A percentile compares a stretch with the other conserved stretches of the same genome.
Conservation (phyloP, 2,329 filamentous ascomycete species). For the Alternaria burnsii region DNA sequence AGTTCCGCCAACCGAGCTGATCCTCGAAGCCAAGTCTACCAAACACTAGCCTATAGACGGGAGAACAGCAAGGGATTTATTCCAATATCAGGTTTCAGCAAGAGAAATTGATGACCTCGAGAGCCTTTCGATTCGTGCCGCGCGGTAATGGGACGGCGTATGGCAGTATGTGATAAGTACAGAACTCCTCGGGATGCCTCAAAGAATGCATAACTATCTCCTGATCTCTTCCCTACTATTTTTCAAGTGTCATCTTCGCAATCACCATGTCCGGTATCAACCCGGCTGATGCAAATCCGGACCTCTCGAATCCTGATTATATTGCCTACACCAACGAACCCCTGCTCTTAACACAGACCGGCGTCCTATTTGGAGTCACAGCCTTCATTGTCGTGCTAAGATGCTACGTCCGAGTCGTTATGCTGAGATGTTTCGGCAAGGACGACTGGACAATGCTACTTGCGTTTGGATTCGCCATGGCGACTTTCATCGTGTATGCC, state of each 20-base stretch:
- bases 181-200: background rate
- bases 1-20: background rate
- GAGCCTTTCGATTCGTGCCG: background rate
- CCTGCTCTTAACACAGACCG: slow-evolving; percentile 53
- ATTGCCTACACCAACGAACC: slow-evolving; percentile 48
- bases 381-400: slow-evolving; percentile 52
- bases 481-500: slow-evolving; percentile 44
- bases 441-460: slow-evolving; percentile 60
- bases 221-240: background rate
- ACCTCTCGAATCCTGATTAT: slow-evolving; percentile 16
- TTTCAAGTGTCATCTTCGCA: background rate
- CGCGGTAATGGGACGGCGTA: background rate
- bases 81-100: background rate
- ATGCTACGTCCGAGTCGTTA: slow-evolving; percentile 57
- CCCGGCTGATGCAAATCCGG: background rate
- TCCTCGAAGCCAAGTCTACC: background rate
- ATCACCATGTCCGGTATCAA: background rate
- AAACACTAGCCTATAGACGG: background rate
- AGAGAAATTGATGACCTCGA: background rate
- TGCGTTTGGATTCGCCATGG: slow-evolving; percentile 37
- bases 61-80: background rate
- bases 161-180: background rate
- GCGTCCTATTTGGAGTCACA: slow-evolving; percentile 51
- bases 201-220: background rate
- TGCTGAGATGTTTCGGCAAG: slow-evolving; percentile 59